These are phyloP conservation scores for Ceratobasidium sp. DNA, from an alignment of 1,284 basidiomycete species.

Conservation along the genomic window DNA sequence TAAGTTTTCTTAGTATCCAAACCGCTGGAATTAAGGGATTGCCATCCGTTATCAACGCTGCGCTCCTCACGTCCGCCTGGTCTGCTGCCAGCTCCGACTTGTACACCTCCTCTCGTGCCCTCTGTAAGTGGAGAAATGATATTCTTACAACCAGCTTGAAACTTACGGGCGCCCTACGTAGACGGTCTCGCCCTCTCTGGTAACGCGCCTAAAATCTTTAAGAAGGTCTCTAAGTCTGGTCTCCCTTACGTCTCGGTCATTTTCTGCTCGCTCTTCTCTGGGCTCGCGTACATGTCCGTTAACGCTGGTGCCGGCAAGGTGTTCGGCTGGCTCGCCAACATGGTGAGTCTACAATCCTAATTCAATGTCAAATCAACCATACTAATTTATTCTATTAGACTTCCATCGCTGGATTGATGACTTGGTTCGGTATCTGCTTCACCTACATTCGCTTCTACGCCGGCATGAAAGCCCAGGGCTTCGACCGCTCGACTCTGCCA, in stretches of 20 bases:
- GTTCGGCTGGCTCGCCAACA: slow-evolving; percentile 45
- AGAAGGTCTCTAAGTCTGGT: slow-evolving; percentile 71
- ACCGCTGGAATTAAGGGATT: slow-evolving; percentile 71
- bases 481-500: slow-evolving; percentile 60
- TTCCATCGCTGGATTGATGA: slow-evolving; percentile 76
- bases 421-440: slow-evolving; percentile 67
- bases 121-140: too few species aligned
- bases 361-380: too few species aligned
- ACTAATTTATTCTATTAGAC: slow-evolving; percentile 70
- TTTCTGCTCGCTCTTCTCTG: slow-evolving; percentile 56
- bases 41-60: slow-evolving; percentile 68
- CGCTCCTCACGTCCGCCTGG: slow-evolving; percentile 75
- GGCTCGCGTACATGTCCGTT: slow-evolving; percentile 60
- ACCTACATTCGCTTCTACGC: slow-evolving; percentile 57
- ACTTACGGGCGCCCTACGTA: too few species aligned
- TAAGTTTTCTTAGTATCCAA: too few species aligned
- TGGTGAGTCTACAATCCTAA: too few species aligned
- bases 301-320: too few species aligned
- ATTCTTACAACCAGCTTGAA: too few species aligned
- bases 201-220: slow-evolving; percentile 62
- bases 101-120: slow-evolving; percentile 74
- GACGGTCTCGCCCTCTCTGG: slow-evolving; percentile 62
- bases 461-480: slow-evolving; percentile 62
- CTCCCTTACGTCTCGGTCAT: slow-evolving; percentile 65
- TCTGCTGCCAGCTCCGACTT: slow-evolving; percentile 71